Evolutionary conservation across 805 yeast species (phyloP), one percentile per base, ranked within the genome.

Genomic region (Candida endomychidarum): DNA sequence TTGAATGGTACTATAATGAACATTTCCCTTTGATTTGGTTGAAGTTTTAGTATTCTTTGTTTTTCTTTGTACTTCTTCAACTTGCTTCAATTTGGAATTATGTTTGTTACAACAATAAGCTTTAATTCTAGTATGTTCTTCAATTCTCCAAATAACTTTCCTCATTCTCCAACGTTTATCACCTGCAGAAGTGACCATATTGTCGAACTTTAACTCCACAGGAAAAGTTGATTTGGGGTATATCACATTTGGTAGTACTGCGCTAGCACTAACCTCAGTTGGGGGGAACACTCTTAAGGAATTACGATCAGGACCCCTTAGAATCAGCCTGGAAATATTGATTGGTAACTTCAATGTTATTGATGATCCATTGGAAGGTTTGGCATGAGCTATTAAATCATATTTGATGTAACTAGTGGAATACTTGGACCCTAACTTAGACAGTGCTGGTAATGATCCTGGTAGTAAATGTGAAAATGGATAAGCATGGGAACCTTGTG

Each of bases 261-360:
- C 93, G 19, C 84, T 78, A 5, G 96, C 95, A 2, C 88, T 82
- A 25, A 93, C 82, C 30, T 84, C 86, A 0, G 98, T 91, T 6
- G 99, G 98, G 1, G 99, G 99, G 61, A 93, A 93, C 1, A 93
- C 86, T 45, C 99, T 75, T 26, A 88, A 65, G 1, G 96, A 86
- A 54, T 86, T 87, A 51, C 89, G 74, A 57, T 90, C 96, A 2
- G 86, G 86, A 5, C 93, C 91, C 33, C 87, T 69, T 17, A 86
- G 59, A 21, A 91, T 78, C 42, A 95, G 83, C 52, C 99, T 74
- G 32, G 84, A 73, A 2, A 93, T 71, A 49, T 82, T 74, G 7
- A 93, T 58, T 0, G 96, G 95, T 43, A 86, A 64, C 17, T 76
- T 62, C n/a, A 61, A 58, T 11, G 54, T 60, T 2, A 51, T 50